These are phyloP conservation scores for Yamagishiella unicocca DNA, from an alignment of 139 green algal species.

Conservation along the genomic window DNA sequence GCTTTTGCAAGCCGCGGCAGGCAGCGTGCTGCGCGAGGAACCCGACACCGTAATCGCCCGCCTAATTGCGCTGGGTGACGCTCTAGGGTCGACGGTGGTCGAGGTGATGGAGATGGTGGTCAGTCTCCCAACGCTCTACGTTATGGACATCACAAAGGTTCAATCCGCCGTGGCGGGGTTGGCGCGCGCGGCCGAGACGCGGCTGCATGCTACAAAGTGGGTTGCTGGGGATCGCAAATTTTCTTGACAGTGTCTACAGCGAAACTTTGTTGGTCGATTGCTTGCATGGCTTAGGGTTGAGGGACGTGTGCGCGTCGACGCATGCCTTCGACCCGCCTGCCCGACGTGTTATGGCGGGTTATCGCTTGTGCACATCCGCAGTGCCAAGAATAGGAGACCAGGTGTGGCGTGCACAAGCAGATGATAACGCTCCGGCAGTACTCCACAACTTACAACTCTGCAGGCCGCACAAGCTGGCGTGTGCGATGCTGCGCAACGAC, in stretches of 20 bases:
- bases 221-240: no score
- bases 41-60: background rate
- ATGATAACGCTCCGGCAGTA: no score
- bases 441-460: background rate
- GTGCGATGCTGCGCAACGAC: background rate
- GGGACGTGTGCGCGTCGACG: background rate
- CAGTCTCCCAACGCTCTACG: background rate
- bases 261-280: background rate
- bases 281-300: background rate
- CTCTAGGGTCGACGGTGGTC: background rate
- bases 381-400: no score
- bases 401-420: no score
- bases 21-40: background rate
- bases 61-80: background rate
- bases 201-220: background rate
- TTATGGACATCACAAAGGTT: background rate
- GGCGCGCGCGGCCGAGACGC: no score
- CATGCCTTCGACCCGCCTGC: background rate
- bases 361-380: background rate
- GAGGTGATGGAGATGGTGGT: background rate
- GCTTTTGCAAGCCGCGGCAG: background rate
- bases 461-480: background rate
- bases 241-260: no score
- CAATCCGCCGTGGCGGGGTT: background rate
- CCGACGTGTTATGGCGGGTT: background rate